These are phyloP conservation scores for Tolypocladium sp. DNA, from an alignment of 2,329 filamentous ascomycete genomes.

Conservation along the genomic window DNA sequence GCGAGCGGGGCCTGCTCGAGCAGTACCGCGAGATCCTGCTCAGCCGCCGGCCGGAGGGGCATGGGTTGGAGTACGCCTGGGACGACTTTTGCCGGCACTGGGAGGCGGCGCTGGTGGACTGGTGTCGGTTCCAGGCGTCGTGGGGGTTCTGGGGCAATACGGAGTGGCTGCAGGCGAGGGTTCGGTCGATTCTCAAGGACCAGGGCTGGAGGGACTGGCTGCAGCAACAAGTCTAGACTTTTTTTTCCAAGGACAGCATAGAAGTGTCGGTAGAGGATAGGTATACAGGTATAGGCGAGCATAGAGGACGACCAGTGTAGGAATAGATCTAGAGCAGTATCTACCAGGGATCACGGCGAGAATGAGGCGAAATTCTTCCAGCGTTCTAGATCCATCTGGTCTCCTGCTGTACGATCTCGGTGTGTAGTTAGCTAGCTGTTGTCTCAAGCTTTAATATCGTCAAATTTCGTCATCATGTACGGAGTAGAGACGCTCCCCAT, in stretches of 20 bases:
- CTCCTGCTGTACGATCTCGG: too few species aligned
- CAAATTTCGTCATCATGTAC: too few species aligned
- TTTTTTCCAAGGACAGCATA: neutral
- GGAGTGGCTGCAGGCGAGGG: conserved; percentile 46
- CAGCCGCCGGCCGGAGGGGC: neutral
- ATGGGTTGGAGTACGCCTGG: conserved; percentile 38
- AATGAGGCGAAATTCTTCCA: too few species aligned
- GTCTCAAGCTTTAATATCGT: neutral
- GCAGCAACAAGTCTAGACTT: conserved; percentile 6
- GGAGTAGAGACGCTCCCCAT: too few species aligned
- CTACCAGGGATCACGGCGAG: too few species aligned
- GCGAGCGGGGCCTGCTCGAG: conserved; percentile 41
- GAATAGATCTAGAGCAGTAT: neutral
- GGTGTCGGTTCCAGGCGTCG: conserved; percentile 52
- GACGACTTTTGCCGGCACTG: conserved; percentile 47
- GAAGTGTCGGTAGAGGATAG: neutral
- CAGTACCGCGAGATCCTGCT: conserved; percentile 35
- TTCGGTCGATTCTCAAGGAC: conserved; percentile 37
- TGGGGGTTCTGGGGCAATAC: conserved; percentile 56
- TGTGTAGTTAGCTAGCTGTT: neutral
- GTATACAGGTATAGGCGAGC: neutral
- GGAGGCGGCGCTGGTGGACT: conserved; percentile 60
- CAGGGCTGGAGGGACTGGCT: conserved; percentile 36
- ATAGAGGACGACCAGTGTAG: too few species aligned
- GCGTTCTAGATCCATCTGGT: too few species aligned